phyloP scores from a whole-genome alignment of 768 basidiomycete genomes.

The Calocybe cyanea region DNA sequence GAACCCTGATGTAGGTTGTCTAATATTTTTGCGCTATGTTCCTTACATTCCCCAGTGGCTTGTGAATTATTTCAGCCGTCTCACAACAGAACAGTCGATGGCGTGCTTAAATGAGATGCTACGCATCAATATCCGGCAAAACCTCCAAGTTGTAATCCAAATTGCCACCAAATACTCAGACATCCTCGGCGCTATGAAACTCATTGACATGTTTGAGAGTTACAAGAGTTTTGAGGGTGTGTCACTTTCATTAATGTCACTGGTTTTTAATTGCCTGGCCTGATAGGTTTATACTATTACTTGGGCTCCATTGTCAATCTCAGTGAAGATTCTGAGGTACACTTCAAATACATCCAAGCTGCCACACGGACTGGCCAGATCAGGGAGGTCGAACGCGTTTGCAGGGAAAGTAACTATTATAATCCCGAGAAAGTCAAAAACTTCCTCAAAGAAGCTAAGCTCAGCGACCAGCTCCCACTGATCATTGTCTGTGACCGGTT shows the following conservation, averaged over 20 bases:
- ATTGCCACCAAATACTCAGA: conserved; percentile 99
- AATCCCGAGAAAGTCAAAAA: conserved; percentile 99
- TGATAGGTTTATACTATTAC: conserved; percentile 90
- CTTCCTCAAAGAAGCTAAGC: conserved; percentile 98
- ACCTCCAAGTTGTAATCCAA: conserved; percentile 93
- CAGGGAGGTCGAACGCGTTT: conserved; percentile 98
- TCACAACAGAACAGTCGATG: conserved; percentile 97
- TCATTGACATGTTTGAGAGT: conserved; percentile 97
- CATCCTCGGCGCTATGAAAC: conserved; percentile 92
- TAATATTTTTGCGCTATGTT: conserved; percentile 2
- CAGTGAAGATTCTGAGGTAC: conserved; percentile 92
- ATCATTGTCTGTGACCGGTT: conserved; percentile 99
- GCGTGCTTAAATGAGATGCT: conserved; percentile 97
- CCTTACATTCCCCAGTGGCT: conserved; percentile 64
- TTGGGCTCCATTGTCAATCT: conserved; percentile 97
- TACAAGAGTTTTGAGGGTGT: conserved; percentile 96
- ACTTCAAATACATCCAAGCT: conserved; percentile 99
- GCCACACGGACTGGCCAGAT: conserved; percentile 98
- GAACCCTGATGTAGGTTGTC: conserved; percentile 73
- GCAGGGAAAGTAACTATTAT: conserved; percentile 94
- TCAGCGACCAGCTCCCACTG: conserved; percentile 92
- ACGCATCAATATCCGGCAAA: conserved; percentile 93
- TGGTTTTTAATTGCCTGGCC: not conserved
- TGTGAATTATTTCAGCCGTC: conserved; percentile 92
- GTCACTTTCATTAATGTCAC: conserved; percentile 5